phyloP scores from a whole-genome alignment of 257 asterid species.

The Eustoma russellianum region DNA sequence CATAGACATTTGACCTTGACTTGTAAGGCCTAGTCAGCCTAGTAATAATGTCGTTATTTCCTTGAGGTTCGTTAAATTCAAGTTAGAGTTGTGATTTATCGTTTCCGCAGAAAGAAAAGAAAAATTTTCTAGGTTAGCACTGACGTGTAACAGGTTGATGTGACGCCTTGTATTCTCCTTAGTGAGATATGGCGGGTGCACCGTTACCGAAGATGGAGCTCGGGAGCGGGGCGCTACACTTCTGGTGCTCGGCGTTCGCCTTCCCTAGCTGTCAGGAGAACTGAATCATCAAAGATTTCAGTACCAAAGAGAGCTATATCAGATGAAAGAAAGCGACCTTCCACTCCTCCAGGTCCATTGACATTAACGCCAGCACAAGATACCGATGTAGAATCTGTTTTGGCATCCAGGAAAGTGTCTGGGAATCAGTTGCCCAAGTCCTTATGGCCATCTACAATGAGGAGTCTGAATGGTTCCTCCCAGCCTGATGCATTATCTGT shows the following conservation, averaged over 20 bases:
- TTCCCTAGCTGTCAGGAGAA: constrained; percentile 43
- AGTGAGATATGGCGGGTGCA: too few relatives aligned
- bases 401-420: constrained; percentile 37
- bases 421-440: constrained; percentile 51
- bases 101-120: too few relatives aligned
- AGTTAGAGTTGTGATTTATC: too few relatives aligned
- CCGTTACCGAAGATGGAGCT: too few relatives aligned
- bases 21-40: too few relatives aligned
- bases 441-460: constrained; percentile 34
- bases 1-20: too few relatives aligned
- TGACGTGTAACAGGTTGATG: too few relatives aligned
- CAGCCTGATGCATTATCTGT: constrained; percentile 43
- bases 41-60: too few relatives aligned
- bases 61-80: too few relatives aligned
- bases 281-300: constrained; percentile 26
- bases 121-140: too few relatives aligned
- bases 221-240: too few relatives aligned
- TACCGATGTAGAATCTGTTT: constrained; percentile 25
- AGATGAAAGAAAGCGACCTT: constrained; percentile 59
- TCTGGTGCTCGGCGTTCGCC: constrained; percentile 48
- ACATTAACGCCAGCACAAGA: constrained; percentile 63
- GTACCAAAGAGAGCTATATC: constrained; percentile 65
- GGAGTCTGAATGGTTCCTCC: constrained; percentile 50
- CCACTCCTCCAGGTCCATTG: constrained; percentile 43
- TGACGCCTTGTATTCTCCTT: too few relatives aligned